A percentile compares a stretch with the other conserved stretches of the same genome.
These are phyloP conservation scores for Mycena albidolilacea DNA, from an alignment of 768 basidiomycete species.

Conservation along the genomic window DNA sequence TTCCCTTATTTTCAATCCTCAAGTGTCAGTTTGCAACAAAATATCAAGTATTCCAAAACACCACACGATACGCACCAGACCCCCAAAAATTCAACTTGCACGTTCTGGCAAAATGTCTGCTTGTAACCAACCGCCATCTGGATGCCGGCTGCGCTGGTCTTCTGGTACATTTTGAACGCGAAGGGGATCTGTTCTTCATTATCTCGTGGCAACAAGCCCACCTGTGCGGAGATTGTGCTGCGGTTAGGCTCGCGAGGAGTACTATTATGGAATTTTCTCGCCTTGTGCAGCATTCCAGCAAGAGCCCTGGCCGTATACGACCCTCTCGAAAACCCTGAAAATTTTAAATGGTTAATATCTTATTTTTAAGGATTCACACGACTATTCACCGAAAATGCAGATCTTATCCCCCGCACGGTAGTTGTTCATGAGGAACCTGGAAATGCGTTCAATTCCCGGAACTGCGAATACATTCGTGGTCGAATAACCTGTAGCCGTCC, in stretches of 20 bases:
- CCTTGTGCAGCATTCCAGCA: constrained; percentile 84
- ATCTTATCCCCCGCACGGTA: constrained; percentile 81
- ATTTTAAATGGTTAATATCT: neutral
- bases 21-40: neutral
- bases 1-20: constrained; percentile 64
- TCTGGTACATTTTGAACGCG: constrained; percentile 81
- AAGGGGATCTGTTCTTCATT: constrained; percentile 81
- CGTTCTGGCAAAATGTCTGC: constrained; percentile 75
- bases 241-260: constrained; percentile 5
- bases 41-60: neutral
- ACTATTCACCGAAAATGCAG: constrained; percentile 74
- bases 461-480: no score
- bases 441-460: no score
- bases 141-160: constrained; percentile 61
- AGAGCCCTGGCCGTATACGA: constrained; percentile 79
- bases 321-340: constrained; percentile 81
- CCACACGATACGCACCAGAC: constrained; percentile 68
- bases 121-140: constrained; percentile 78
- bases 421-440: constrained; percentile 77
- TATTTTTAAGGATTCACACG: constrained; percentile 23
- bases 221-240: constrained; percentile 52
- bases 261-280: constrained; percentile 40
- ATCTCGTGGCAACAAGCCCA: constrained; percentile 78
- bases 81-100: constrained; percentile 84
- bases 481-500: constrained; percentile 69